phyloP scores from a whole-genome alignment of 2,329 filamentous ascomycete genomes.

The Phoma sp. region DNA sequence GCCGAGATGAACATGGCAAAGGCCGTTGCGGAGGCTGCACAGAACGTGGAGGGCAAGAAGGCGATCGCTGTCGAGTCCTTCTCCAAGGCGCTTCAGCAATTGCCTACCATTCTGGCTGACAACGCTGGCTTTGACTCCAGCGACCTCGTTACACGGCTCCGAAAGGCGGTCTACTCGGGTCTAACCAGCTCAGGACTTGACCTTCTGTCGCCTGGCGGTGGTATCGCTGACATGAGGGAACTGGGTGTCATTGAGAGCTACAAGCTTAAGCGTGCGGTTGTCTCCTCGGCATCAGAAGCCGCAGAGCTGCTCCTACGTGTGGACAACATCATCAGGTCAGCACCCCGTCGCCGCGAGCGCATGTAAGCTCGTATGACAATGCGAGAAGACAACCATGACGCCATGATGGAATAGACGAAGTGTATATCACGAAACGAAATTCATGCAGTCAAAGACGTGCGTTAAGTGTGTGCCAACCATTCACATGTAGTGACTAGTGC shows the following conservation, averaged over 20 bases:
- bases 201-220: slow-evolving; percentile 85
- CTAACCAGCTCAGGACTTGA: slow-evolving; percentile 92
- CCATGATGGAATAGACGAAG: slow-evolving; percentile 33
- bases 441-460: slow-evolving; percentile 29
- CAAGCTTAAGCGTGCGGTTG: slow-evolving; percentile 98
- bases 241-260: slow-evolving; percentile 96
- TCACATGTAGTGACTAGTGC: neutral
- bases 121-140: slow-evolving; percentile 96
- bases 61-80: slow-evolving; percentile 92
- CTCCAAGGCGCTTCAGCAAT: slow-evolving; percentile 84
- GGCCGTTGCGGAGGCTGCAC: slow-evolving; percentile 90
- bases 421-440: slow-evolving; percentile 37
- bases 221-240: slow-evolving; percentile 94
- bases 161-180: slow-evolving; percentile 93
- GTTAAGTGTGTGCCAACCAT: neutral
- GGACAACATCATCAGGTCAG: slow-evolving; percentile 96
- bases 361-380: slow-evolving; percentile 58
- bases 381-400: slow-evolving; percentile 21
- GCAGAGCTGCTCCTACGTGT: slow-evolving; percentile 94
- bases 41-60: slow-evolving; percentile 95
- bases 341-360: slow-evolving; percentile 81
- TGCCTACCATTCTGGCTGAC: slow-evolving; percentile 96
- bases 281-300: slow-evolving; percentile 93
- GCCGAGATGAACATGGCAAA: slow-evolving; percentile 99
- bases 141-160: slow-evolving; percentile 87